Base-by-base conservation (phyloP, 306 rosid species). In the Dalbergia cultrata region DNA sequence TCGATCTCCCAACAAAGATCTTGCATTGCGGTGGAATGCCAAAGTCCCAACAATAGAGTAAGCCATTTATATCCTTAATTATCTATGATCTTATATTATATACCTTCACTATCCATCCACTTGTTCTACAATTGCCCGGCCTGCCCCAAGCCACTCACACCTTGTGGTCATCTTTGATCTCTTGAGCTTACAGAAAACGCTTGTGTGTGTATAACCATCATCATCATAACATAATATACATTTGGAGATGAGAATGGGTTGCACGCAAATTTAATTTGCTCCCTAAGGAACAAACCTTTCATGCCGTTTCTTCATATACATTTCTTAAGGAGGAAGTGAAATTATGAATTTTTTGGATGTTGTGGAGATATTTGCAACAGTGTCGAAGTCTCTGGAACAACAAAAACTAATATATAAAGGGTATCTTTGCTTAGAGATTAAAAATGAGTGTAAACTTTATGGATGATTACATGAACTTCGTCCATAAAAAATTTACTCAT, bases 281-380 rank as follows among this genome's bases (percentile, higher is more conserved):
- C 57, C 78, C 78, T 37, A 71, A 79, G 52, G 66, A 39, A 63
- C 78, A 37, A 72, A 52, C 73, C 72, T 14, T 45, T 13, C 19
- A 16, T 47, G 45, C 45, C 3, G 8, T 64, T 17, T 43, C n/a
- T 76, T 18, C 43, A 2, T 13, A 5, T 18, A 53, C 33, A 50
- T 81, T 45, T 75, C 72, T 71, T 75, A 9, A 34, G 56, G 0
- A 37, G 54, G 50, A 81, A 66, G 85, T n/a, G 37, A 81, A 75
- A 75, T 67, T 59, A 75, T 75, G 64, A 60, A 13, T 3, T 13
- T n/a, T 45, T 37, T 22, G 41, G 69, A 11, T 10, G 67, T 41
- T 58, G 47, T 49, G 4, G 62, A 49, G 54, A 49, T 8, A 21
- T 47, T 64, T 10, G 80, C 70, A 43, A 21, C 14, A 31, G 6